Evolutionary conservation across 1,284 basidiomycete species (phyloP), one percentile per base, ranked within the genome.

Genomic region (Taiwanofungus camphoratus): DNA sequence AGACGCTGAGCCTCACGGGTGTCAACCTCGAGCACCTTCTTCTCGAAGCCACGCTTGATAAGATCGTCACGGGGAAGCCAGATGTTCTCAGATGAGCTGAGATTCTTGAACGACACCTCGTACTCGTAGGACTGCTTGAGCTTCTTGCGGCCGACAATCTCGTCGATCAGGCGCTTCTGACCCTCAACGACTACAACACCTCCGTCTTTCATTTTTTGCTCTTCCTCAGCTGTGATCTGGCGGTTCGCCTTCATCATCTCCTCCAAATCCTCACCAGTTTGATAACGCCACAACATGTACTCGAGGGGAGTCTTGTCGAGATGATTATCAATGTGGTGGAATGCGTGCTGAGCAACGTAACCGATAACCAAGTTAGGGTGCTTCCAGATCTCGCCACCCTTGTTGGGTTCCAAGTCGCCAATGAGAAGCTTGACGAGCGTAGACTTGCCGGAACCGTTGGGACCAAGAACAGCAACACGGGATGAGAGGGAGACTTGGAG

Each of bases 221-320:
- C 71, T 69, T 97, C 93, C 66, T 90, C 93, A 54, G 87, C 91
- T 54, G 79, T 73, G 65, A 97, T 87, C 68, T 86, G 76, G 55
- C 92, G 89, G 66, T 70, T 84, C 45, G 88, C 92, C 78, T 96
- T 96, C 71, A 69, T 72, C 78, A 97, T 82, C 76, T 97, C 93
- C 74, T 97, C 93, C 63, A 96, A 70, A 76, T 97, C 93, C 70
- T 97, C 93, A 68, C 93, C 93, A 49, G 93, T 97, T 80, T 97
- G 93, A 82, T 97, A 97, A 73, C 93, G 92, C 91, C 92, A 95
- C 56, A 96, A 74, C 87, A 97, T 92, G 82, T 97, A 97, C 74
- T 97, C 91, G 59, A 97, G 86, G 44, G 94, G 91, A 27, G 93
- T 96, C 78, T 93, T 94, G 80, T 96, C 93, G 64, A 97, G 89